A percentile compares a stretch with the other conserved stretches of the same genome.
phyloP scores from a whole-genome alignment of 2,329 filamentous ascomycete species.

The Pseudogymnoascus sp. region DNA sequence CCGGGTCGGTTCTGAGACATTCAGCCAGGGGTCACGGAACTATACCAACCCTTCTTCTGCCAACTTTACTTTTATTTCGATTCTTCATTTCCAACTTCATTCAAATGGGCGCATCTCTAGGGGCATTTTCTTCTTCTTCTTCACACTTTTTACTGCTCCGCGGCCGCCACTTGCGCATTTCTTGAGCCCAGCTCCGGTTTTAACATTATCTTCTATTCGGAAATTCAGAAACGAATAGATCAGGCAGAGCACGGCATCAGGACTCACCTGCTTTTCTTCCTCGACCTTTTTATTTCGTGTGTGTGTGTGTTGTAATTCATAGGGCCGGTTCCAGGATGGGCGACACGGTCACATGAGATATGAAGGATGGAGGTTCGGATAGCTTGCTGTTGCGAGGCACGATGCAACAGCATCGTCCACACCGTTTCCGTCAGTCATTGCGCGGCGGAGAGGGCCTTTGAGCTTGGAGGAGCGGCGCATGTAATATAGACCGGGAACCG shows the following conservation, averaged over 20 bases:
- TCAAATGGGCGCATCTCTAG: constrained; percentile 1
- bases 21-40: background rate
- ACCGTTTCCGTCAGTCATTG: background rate
- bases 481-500: background rate
- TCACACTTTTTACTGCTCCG: background rate
- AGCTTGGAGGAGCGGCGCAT: background rate
- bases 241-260: background rate
- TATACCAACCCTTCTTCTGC: constrained; percentile 1
- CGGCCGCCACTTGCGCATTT: background rate
- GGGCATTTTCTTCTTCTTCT: background rate
- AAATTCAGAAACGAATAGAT: background rate
- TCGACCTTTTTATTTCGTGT: background rate
- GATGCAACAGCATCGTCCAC: background rate
- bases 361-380: background rate
- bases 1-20: background rate
- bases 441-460: background rate
- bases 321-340: background rate
- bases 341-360: background rate
- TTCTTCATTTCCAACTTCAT: background rate
- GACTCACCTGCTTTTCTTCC: background rate
- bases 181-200: background rate
- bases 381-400: background rate
- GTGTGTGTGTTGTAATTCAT: constrained; percentile 3
- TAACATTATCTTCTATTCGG: background rate
- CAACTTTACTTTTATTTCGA: constrained; percentile 1